Conservation (phyloP, 176 grass and related monocot genomes). For the Hsuehochloa calcarea region DNA sequence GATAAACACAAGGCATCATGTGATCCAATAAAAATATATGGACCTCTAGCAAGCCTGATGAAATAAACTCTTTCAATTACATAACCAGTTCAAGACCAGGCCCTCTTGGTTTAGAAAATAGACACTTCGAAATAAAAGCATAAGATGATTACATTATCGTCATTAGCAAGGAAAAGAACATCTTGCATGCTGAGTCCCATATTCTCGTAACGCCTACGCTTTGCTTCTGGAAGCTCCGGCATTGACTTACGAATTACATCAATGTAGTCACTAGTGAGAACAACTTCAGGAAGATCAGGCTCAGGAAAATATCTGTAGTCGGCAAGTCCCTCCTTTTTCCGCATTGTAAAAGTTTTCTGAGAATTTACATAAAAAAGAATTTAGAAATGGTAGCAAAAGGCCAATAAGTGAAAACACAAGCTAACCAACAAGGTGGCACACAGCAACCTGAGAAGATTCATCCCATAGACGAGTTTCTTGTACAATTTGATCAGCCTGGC, state of each 20-base stretch:
- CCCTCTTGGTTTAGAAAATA: not conserved
- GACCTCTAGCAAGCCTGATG: not conserved
- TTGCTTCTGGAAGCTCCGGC: constrained; percentile 96
- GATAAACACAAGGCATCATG: not conserved
- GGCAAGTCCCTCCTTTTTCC: constrained; percentile 93
- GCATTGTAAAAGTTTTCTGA: constrained; percentile 96
- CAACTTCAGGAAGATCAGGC: constrained; percentile 90
- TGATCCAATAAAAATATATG: constrained; percentile 2
- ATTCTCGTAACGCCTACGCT: constrained; percentile 84
- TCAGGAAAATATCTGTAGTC: constrained; percentile 99
- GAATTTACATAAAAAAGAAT: constrained; percentile 27
- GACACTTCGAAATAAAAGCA: not conserved
- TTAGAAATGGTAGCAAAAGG: constrained; percentile 34
- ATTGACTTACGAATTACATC: constrained; percentile 64
- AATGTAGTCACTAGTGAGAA: constrained; percentile 65
- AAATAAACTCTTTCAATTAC: constrained; percentile 7
- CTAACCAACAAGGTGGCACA: not conserved
- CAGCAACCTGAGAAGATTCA: constrained; percentile 73
- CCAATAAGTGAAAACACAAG: not conserved
- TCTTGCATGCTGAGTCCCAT: constrained; percentile 94
- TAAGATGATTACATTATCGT: constrained; percentile 61
- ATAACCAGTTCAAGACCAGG: not conserved
- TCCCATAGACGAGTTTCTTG: constrained; percentile 98
- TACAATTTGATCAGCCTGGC: constrained; percentile 76
- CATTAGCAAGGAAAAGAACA: constrained; percentile 96